Evolutionary conservation across 176 grass and related monocot genomes (phyloP), one percentile per base, ranked within the genome.

Genomic region (Juncus inflexus): DNA sequence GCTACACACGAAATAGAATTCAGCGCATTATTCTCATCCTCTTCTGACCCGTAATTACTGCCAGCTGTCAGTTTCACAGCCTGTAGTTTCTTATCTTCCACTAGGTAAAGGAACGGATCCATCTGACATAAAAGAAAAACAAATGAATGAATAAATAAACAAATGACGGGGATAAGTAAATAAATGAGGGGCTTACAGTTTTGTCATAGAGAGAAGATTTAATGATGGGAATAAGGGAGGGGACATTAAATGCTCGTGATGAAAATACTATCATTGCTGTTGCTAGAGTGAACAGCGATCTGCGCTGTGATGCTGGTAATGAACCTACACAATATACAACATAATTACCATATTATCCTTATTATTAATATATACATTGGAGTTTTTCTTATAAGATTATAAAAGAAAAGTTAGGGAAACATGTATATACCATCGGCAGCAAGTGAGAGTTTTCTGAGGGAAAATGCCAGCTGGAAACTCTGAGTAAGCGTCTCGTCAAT

Each of bases 211-310:
- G 74, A 51, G 82, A 84, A 73, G 81, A 87, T 71, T 90, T 92
- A 75, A 82, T 74, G 49, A 99, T 86, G 47, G 95, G 83, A 84
- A 99, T 76, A 63, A 99, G 85, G 74, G 95, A 81, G 2, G 47
- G 42, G 11, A 94, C 80, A 80, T 84, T 86, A 69, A 86, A 94
- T 80, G 89, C 86, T 80, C 72, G 90, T 77, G 95, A 90, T 47
- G 89, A 82, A 83, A 99, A 94, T 72, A 99, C 82, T 75, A 92
- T 90, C 95, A 99, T 99, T 62, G 95, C 78, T 61, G 86, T 92
- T 35, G 89, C 65, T 4, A 94, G 75, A 63, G 86, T 99, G 75
- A 86, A 90, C 65, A 99, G 72, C 15, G 95, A 99, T 12, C 95
- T 74, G 13, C 95, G 80, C 5, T 65, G 83, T 74, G 78, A 90